A percentile compares a stretch with the other conserved stretches of the same genome.
These are phyloP conservation scores for Globisporangium uncinulatum DNA, from an alignment of 352 stramenopile species.

Conservation along the genomic window DNA sequence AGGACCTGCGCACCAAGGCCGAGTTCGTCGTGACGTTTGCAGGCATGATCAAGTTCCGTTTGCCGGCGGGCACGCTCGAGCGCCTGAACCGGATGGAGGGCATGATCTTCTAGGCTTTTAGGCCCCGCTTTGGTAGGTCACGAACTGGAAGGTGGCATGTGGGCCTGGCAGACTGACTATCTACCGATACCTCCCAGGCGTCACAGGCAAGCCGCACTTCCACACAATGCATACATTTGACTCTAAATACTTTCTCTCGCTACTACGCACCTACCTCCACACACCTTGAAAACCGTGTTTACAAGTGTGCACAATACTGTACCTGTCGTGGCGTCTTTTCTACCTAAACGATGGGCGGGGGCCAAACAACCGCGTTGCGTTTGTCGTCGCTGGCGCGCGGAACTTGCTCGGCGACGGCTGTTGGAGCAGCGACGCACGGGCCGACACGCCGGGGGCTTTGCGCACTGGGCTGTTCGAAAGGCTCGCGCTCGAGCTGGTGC, in stretches of 20 bases:
- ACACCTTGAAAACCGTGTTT: constrained; percentile 10
- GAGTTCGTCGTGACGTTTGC: constrained; percentile 82
- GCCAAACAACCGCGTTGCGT: constrained; percentile 31
- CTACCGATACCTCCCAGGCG: too few relatives aligned
- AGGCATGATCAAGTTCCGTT: constrained; percentile 86
- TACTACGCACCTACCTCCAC: too few relatives aligned
- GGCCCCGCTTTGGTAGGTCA: too few relatives aligned
- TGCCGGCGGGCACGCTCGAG: constrained; percentile 77
- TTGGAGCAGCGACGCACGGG: constrained; percentile 6
- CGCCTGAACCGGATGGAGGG: constrained; percentile 82
- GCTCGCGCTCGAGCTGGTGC: neutral
- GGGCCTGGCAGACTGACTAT: neutral
- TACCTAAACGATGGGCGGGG: constrained; percentile 35
- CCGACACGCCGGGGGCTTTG: constrained; percentile 5
- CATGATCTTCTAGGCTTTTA: constrained; percentile 75
- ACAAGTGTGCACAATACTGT: constrained; percentile 32
- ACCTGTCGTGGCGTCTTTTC: constrained; percentile 22
- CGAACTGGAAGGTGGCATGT: too few relatives aligned
- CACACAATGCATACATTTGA: neutral
- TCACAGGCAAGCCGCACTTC: neutral
- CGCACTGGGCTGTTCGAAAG: constrained; percentile 16
- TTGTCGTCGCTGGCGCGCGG: constrained; percentile 24
- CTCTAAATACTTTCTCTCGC: neutral
- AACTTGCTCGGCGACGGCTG: constrained; percentile 49
- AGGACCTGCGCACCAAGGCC: constrained; percentile 63